phyloP scores from a whole-genome alignment of 2,329 filamentous ascomycete species.

The Trichoderma brevicompactum region DNA sequence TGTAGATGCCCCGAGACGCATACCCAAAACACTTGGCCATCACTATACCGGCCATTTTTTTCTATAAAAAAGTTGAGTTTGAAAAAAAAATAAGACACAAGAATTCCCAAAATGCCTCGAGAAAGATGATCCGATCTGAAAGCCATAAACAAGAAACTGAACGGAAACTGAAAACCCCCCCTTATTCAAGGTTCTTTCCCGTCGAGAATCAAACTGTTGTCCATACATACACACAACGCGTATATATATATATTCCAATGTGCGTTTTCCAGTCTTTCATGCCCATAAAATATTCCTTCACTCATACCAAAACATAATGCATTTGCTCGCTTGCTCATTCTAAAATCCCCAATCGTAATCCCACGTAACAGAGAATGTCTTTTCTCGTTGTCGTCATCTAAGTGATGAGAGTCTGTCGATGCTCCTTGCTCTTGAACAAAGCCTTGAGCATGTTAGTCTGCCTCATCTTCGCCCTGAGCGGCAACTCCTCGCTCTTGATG shows the following conservation, averaged over 20 bases:
- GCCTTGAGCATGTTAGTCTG: constrained; percentile 61
- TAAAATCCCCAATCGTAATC: background rate
- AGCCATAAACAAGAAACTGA: background rate
- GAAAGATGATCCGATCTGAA: background rate
- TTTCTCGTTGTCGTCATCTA: background rate
- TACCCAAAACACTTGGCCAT: constrained; percentile 13
- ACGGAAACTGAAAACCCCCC: background rate
- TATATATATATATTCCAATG: background rate
- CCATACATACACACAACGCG: background rate
- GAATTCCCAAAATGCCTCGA: background rate
- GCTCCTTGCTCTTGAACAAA: constrained; percentile 60
- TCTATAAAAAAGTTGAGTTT: background rate
- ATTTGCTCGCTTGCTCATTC: constrained; percentile 14
- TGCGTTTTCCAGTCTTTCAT: constrained; percentile 1
- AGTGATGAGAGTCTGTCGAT: background rate
- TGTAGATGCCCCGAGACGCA: background rate
- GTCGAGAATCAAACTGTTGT: background rate
- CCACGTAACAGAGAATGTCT: background rate
- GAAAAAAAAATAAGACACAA: background rate
- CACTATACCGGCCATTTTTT: constrained; percentile 9
- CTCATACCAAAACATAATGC: background rate
- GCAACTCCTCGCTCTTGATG: constrained; percentile 42
- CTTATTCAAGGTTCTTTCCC: too few relatives aligned
- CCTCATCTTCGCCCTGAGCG: constrained; percentile 49
- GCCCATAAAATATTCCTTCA: background rate